These are phyloP conservation scores for Trifolium dubium DNA, from an alignment of 306 rosid species.

Conservation along the genomic window DNA sequence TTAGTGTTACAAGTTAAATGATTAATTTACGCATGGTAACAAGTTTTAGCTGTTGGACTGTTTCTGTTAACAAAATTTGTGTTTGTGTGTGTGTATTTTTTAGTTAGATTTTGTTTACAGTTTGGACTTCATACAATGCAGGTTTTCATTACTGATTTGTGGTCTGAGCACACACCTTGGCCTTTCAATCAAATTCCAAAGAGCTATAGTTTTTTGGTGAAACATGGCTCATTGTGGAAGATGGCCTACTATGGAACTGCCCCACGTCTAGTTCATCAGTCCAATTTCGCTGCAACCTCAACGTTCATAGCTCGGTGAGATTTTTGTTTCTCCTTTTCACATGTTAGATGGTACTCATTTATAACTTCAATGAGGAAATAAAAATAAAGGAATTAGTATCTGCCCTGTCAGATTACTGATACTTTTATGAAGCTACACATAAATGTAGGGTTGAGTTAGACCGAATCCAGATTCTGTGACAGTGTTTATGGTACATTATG, in stretches of 20 bases:
- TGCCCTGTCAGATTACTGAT: background rate
- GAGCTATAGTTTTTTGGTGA: slow-evolving; percentile 97
- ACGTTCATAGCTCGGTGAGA: slow-evolving; percentile 93
- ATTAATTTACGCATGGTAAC: background rate
- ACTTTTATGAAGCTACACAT: background rate
- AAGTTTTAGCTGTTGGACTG: background rate
- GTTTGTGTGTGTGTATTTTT: background rate
- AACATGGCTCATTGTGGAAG: slow-evolving; percentile 88
- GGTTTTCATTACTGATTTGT: slow-evolving; percentile 95
- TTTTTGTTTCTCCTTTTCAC: slow-evolving; percentile 26
- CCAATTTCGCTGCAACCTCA: slow-evolving; percentile 89
- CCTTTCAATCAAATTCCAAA: slow-evolving; percentile 95
- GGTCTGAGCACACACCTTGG: slow-evolving; percentile 99
- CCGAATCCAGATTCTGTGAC: background rate
- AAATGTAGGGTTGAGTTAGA: background rate
- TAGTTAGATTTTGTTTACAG: slow-evolving; percentile 22
- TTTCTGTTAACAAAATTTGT: background rate
- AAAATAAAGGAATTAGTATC: background rate
- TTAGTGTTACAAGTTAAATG: slow-evolving; percentile 3
- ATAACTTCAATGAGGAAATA: slow-evolving; percentile 10
- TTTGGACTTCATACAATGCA: slow-evolving; percentile 38
- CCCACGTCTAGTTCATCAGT: slow-evolving; percentile 87
- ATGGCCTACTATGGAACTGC: slow-evolving; percentile 90
- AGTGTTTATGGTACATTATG: slow-evolving; percentile 4
- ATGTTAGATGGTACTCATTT: background rate